Percentiles rank a stretch among this genome's conserved stretches.
Conservation (phyloP, 1,284 basidiomycete genomes). For the Ceratobasidium sp. region DNA sequence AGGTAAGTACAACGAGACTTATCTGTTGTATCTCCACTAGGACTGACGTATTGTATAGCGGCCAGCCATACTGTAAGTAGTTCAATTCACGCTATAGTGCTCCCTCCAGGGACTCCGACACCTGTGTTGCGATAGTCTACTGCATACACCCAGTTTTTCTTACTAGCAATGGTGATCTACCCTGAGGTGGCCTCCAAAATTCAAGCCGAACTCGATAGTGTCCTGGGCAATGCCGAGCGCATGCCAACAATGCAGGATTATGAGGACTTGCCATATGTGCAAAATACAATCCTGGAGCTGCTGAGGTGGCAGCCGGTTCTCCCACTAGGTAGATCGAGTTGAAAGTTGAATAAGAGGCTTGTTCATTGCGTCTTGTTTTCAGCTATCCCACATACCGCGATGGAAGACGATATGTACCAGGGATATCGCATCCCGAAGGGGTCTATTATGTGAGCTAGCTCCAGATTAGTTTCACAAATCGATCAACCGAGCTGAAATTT, state of each 20-base stretch:
- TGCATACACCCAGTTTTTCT: slow-evolving; percentile 1
- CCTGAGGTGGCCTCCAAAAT: slow-evolving; percentile 14
- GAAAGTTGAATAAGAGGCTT: background rate
- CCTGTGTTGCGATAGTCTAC: background rate
- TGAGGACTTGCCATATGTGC: slow-evolving; percentile 6
- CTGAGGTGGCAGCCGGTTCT: slow-evolving; percentile 11
- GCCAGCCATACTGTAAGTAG: slow-evolving; percentile 10
- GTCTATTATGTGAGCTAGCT: slow-evolving; percentile 9
- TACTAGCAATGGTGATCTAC: slow-evolving; percentile 13
- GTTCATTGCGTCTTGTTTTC: background rate
- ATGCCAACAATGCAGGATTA: slow-evolving; percentile 1
- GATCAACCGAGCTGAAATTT: background rate
- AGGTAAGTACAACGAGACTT: background rate
- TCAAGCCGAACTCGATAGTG: slow-evolving; percentile 12
- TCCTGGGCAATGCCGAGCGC: slow-evolving; percentile 11
- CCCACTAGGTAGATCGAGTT: background rate
- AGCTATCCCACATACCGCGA: slow-evolving; percentile 17
- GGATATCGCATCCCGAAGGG: slow-evolving; percentile 25
- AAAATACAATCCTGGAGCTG: background rate
- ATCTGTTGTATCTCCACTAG: background rate
- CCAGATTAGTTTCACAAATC: background rate
- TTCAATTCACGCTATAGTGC: background rate
- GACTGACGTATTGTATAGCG: background rate
- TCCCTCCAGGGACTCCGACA: background rate
- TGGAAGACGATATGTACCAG: slow-evolving; percentile 23